Conservation (phyloP, 805 yeast species). For the Yarrowia keelungensis region DNA sequence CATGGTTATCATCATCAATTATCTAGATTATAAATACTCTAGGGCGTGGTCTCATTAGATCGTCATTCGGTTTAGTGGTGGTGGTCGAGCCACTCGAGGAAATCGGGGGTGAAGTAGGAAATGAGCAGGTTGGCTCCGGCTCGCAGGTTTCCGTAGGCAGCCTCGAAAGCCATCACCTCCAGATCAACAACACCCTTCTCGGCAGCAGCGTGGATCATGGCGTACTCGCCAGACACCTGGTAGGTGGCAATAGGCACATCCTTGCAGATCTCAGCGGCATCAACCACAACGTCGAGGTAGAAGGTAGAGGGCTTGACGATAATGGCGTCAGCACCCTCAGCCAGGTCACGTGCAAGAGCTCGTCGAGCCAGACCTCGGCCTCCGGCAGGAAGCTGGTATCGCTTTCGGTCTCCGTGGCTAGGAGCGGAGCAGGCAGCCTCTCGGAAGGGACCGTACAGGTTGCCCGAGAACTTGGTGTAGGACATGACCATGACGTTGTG, state of each 20-base stretch:
- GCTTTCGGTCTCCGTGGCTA: constrained; percentile 85
- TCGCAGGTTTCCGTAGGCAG: constrained; percentile 88
- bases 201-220: constrained; percentile 98
- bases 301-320: constrained; percentile 97
- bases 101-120: constrained; percentile 93
- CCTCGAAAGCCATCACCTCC: constrained; percentile 76
- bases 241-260: constrained; percentile 93
- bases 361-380: constrained; percentile 94
- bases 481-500: constrained; percentile 90
- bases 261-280: constrained; percentile 79
- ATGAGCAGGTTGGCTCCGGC: constrained; percentile 95
- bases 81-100: constrained; percentile 80
- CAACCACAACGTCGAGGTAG: constrained; percentile 87
- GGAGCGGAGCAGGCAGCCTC: constrained; percentile 97
- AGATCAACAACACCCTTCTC: constrained; percentile 92
- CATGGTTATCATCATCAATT: neutral
- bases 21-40: constrained; percentile 7
- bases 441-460: constrained; percentile 94
- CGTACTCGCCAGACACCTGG: constrained; percentile 96
- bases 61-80: constrained; percentile 21
- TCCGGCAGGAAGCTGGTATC: constrained; percentile 92
- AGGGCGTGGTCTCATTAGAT: constrained; percentile 29
- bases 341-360: constrained; percentile 83
- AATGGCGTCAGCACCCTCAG: constrained; percentile 94
- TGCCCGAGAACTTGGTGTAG: constrained; percentile 89